phyloP scores from a whole-genome alignment of 306 rosid genomes.

The Mimosa bimucronata region DNA sequence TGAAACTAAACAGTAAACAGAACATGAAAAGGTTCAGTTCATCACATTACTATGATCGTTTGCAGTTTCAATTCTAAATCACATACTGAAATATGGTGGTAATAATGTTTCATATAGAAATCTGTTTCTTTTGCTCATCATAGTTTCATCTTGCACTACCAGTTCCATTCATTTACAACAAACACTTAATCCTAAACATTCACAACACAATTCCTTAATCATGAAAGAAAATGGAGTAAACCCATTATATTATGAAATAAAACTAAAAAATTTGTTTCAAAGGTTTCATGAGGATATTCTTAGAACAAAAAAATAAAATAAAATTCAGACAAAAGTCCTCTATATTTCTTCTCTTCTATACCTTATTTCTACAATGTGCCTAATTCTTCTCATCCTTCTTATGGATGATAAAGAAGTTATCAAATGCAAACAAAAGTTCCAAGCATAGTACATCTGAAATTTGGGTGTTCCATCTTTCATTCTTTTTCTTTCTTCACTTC shows the following conservation, averaged over 20 bases:
- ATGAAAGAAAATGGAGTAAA: not conserved
- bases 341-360: not conserved
- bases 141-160: not conserved
- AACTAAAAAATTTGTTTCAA: no score
- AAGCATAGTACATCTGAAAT: not conserved
- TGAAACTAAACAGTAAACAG: no score
- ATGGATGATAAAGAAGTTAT: not conserved
- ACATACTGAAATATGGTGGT: not conserved
- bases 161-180: not conserved
- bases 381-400: conserved; percentile 21
- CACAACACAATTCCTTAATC: not conserved
- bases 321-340: not conserved
- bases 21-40: no score
- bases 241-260: conserved; percentile 8
- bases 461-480: not conserved
- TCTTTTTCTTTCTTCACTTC: not conserved
- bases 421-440: not conserved
- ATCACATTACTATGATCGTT: no score
- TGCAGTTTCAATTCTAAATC: not conserved
- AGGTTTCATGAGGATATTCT: not conserved
- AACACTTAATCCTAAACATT: not conserved
- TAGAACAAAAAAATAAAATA: not conserved
- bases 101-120: not conserved
- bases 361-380: not conserved
- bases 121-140: not conserved